Evolutionary conservation across 441 rosid species (phyloP).

Genomic region (Sinapis alba): DNA sequence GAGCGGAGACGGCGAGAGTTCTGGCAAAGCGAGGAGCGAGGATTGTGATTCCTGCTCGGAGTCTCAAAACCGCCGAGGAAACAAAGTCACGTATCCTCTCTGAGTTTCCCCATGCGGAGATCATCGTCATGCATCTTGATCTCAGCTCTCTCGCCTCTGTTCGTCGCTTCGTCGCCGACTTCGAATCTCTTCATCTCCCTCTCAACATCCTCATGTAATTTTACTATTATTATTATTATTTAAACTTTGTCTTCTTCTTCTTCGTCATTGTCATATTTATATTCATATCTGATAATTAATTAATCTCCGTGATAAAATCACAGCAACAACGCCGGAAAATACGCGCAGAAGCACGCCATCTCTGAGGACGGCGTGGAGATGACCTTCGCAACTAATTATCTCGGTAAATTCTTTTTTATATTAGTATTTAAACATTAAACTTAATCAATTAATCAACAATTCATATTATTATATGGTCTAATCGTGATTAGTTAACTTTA

Average conservation of each 20-base stretch:
- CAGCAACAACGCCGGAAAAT: slow-evolving; percentile 93
- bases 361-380: slow-evolving; percentile 94
- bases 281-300: not conserved
- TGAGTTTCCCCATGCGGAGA: slow-evolving; percentile 67
- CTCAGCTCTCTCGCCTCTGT: slow-evolving; percentile 85
- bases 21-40: slow-evolving; percentile 76
- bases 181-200: slow-evolving; percentile 67
- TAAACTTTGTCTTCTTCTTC: not conserved
- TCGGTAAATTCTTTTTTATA: slow-evolving; percentile 52
- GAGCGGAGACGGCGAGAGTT: slow-evolving; percentile 90
- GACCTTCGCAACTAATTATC: slow-evolving; percentile 90
- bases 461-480: not conserved
- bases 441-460: not conserved
- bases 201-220: slow-evolving; percentile 70
- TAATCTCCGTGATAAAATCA: not conserved
- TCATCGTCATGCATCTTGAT: slow-evolving; percentile 79
- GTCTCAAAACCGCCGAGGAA: slow-evolving; percentile 81
- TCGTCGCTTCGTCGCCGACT: slow-evolving; percentile 62
- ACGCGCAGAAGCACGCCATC: slow-evolving; percentile 72
- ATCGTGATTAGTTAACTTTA: not conserved
- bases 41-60: slow-evolving; percentile 82
- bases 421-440: not conserved
- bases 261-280: not conserved
- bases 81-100: slow-evolving; percentile 64
- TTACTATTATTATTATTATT: not conserved